A percentile compares a stretch with the other conserved stretches of the same genome.
Evolutionary conservation across 129 eudicot genomes (phyloP).

Genomic region (Flaveria trinervia): DNA sequence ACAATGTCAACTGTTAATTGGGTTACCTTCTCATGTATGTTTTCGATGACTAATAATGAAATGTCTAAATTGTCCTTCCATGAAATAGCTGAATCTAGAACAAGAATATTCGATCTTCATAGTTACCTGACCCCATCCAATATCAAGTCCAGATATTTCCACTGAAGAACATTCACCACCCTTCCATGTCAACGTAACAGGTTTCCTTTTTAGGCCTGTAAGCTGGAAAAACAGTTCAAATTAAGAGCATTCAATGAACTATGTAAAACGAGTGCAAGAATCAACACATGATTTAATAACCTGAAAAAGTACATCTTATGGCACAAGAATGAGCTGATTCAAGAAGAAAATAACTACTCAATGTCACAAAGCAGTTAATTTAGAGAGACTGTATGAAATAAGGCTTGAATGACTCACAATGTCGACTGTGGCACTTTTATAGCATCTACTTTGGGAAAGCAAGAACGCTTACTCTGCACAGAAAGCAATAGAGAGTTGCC

Average conservation of each 20-base stretch:
- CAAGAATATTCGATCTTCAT: conserved; percentile 6
- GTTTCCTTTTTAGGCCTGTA: conserved; percentile 80
- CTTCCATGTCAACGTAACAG: conserved; percentile 64
- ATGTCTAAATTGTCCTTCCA: background rate
- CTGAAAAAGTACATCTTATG: background rate
- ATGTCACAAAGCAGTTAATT: background rate
- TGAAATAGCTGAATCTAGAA: background rate
- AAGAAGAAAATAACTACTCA: background rate
- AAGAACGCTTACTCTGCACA: conserved; percentile 81
- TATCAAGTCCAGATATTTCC: conserved; percentile 90
- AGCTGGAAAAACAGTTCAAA: conserved; percentile 47
- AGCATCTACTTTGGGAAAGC: conserved; percentile 93
- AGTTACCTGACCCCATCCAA: conserved; percentile 96
- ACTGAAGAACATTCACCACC: conserved; percentile 54
- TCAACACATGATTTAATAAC: background rate
- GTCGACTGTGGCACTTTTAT: conserved; percentile 91
- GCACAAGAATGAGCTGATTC: background rate
- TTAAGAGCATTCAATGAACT: background rate
- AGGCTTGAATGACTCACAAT: conserved; percentile 61
- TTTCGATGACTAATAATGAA: background rate
- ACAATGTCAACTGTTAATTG: background rate
- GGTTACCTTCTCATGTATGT: background rate
- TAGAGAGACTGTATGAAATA: background rate
- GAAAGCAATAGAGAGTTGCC: conserved; percentile 14
- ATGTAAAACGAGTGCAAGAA: conserved; percentile 1